Percentiles rank a stretch among this genome's conserved stretches.
Evolutionary conservation across 2,329 filamentous ascomycete species (phyloP).

Genomic region (Aspergillus sp.): DNA sequence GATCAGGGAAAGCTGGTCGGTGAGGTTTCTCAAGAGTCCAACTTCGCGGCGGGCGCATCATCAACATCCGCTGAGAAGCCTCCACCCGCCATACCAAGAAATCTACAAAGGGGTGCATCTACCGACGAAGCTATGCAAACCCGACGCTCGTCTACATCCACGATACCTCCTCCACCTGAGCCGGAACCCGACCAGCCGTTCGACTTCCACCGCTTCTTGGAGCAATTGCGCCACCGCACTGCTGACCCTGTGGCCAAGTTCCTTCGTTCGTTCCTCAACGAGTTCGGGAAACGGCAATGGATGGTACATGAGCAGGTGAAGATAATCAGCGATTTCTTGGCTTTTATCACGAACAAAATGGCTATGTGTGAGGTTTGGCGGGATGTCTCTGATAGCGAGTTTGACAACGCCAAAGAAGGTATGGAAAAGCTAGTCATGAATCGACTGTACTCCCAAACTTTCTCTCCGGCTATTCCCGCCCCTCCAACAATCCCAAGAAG

Average conservation of each 20-base stretch:
- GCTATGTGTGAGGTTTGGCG: slow-evolving; percentile 94
- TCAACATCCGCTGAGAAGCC: slow-evolving; percentile 18
- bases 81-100: slow-evolving; percentile 26
- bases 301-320: slow-evolving; percentile 99
- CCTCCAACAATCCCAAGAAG: slow-evolving; percentile 64
- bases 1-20: slow-evolving; percentile 61
- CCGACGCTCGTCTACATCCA: slow-evolving; percentile 36
- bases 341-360: slow-evolving; percentile 99
- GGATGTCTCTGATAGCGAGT: slow-evolving; percentile 92
- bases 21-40: slow-evolving; percentile 23
- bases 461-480: slow-evolving; percentile 86
- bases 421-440: slow-evolving; percentile 99
- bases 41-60: slow-evolving; percentile 15
- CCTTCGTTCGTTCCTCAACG: slow-evolving; percentile 86
- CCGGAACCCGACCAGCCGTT: slow-evolving; percentile 86
- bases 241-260: slow-evolving; percentile 98
- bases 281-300: slow-evolving; percentile 98
- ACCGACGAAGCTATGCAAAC: slow-evolving; percentile 26
- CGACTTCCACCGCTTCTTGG: slow-evolving; percentile 95
- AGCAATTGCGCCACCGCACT: slow-evolving; percentile 92
- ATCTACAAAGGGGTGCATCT: slow-evolving; percentile 21
- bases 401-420: slow-evolving; percentile 95
- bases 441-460: slow-evolving; percentile 89
- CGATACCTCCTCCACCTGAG: slow-evolving; percentile 65
- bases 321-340: slow-evolving; percentile 93